Conservation (phyloP, 331 rosid species). For the Ulmus americana region DNA sequence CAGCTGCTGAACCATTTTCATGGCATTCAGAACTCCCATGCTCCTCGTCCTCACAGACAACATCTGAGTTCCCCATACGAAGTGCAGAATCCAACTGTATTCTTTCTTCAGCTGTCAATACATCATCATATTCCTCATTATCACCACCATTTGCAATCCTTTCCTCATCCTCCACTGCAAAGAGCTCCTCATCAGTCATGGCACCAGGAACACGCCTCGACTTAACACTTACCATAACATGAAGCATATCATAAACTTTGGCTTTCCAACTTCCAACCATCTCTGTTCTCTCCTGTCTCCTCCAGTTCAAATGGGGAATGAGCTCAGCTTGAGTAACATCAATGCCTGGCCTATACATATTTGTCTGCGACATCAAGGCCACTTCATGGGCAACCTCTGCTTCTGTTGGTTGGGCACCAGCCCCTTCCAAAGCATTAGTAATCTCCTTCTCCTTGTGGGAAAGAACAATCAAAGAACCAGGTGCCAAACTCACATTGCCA, state of each 20-base stretch:
- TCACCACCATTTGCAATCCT: slow-evolving; percentile 65
- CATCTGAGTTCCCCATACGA: slow-evolving; percentile 71
- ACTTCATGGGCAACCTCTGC: slow-evolving; percentile 95
- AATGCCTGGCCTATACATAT: slow-evolving; percentile 95
- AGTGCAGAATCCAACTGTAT: slow-evolving; percentile 92
- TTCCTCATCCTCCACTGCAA: slow-evolving; percentile 82
- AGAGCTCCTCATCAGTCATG: slow-evolving; percentile 96
- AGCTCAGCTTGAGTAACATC: slow-evolving; percentile 99
- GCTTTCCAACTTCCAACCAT: slow-evolving; percentile 96
- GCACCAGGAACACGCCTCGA: slow-evolving; percentile 99
- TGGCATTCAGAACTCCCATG: slow-evolving; percentile 48
- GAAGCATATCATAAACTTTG: slow-evolving; percentile 91
- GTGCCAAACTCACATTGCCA: slow-evolving; percentile 53
- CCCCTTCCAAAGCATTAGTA: slow-evolving; percentile 95
- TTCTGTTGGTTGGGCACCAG: slow-evolving; percentile 91
- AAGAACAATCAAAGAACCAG: slow-evolving; percentile 92
- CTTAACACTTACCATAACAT: slow-evolving; percentile 95
- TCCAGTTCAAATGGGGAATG: slow-evolving; percentile 88
- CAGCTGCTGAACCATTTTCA: slow-evolving; percentile 57
- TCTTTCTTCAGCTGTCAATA: slow-evolving; percentile 89
- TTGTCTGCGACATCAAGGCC: slow-evolving; percentile 86
- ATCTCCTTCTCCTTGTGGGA: slow-evolving; percentile 94
- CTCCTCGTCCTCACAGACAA: slow-evolving; percentile 68
- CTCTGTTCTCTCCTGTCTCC: slow-evolving; percentile 97
- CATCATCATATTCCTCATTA: slow-evolving; percentile 82